These are phyloP conservation scores for Rhizophlyctis rosea DNA, from an alignment of 192 early-diverging fungal species.

Conservation along the genomic window DNA sequence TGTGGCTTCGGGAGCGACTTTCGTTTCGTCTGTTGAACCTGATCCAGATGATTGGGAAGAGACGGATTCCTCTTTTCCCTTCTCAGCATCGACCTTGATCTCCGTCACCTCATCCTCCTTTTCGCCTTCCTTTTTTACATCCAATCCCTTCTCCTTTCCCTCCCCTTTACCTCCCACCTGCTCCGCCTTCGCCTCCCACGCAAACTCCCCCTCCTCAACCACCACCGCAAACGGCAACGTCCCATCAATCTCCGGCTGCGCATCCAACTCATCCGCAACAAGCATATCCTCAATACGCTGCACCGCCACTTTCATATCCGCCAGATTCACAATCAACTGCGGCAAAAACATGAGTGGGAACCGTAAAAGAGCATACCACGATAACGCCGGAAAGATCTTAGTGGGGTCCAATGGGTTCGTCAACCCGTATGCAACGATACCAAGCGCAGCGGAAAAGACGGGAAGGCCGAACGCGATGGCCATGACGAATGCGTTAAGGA, in stretches of 20 bases:
- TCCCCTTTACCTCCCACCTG: neutral
- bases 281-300: neutral
- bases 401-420: constrained; percentile 31
- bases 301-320: neutral
- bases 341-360: neutral
- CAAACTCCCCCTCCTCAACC: constrained; percentile 51
- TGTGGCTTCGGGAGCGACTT: neutral
- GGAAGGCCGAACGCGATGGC: constrained; percentile 19
- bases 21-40: neutral
- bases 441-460: constrained; percentile 32
- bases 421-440: constrained; percentile 27
- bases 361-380: neutral
- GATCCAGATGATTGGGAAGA: neutral
- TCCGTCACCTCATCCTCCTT: too few species aligned
- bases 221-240: constrained; percentile 44
- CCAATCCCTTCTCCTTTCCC: constrained; percentile 2
- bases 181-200: constrained; percentile 44
- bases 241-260: constrained; percentile 37
- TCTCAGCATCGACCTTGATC: neutral
- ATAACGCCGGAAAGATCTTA: neutral
- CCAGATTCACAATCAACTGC: neutral
- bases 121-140: too few species aligned
- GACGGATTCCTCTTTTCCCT: neutral
- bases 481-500: constrained; percentile 20
- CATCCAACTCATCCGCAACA: constrained; percentile 28